Evolutionary conservation across 768 basidiomycete genomes (phyloP).

Genomic region (Cubamyces sp.): DNA sequence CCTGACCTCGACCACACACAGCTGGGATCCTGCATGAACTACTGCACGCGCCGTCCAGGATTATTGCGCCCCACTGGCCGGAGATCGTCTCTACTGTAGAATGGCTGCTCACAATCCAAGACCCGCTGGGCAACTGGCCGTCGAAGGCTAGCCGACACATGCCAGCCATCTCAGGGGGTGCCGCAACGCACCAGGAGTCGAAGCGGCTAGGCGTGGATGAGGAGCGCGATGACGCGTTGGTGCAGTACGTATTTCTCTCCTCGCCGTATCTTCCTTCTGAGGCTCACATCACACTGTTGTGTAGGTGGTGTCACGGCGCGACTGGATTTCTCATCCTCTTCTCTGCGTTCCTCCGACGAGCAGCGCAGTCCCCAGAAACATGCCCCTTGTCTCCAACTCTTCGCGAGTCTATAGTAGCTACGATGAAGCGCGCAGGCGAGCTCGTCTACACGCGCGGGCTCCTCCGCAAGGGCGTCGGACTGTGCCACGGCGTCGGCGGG

Average conservation of each 20-base stretch:
- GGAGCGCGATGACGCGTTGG: conserved; percentile 41
- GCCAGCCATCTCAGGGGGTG: conserved; percentile 16
- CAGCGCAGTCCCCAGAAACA: conserved; percentile 25
- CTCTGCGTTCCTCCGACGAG: conserved; percentile 44
- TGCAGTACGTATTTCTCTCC: conserved; percentile 47
- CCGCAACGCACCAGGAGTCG: conserved; percentile 7
- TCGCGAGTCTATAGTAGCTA: conserved; percentile 33
- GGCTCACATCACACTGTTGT: background rate
- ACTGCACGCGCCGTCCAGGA: conserved; percentile 43
- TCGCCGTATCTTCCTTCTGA: background rate
- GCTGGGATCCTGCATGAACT: conserved; percentile 60
- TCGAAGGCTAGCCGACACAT: conserved; percentile 37
- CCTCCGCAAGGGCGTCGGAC: conserved; percentile 59
- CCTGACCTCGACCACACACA: conserved; percentile 22
- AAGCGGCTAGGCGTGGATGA: conserved; percentile 14
- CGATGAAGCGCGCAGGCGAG: conserved; percentile 45
- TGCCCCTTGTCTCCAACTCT: conserved; percentile 34
- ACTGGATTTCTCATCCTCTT: conserved; percentile 54
- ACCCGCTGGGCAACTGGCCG: conserved; percentile 57
- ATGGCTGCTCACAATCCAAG: conserved; percentile 53
- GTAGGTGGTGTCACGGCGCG: conserved; percentile 65
- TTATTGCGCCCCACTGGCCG: conserved; percentile 43
- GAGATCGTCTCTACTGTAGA: conserved; percentile 49
- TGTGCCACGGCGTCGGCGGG: conserved; percentile 62
- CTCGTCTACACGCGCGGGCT: conserved; percentile 53